Percentiles rank a stretch among this genome's conserved stretches.
phyloP scores from a whole-genome alignment of 768 basidiomycete species.

The Aureoboletus auriporus region DNA sequence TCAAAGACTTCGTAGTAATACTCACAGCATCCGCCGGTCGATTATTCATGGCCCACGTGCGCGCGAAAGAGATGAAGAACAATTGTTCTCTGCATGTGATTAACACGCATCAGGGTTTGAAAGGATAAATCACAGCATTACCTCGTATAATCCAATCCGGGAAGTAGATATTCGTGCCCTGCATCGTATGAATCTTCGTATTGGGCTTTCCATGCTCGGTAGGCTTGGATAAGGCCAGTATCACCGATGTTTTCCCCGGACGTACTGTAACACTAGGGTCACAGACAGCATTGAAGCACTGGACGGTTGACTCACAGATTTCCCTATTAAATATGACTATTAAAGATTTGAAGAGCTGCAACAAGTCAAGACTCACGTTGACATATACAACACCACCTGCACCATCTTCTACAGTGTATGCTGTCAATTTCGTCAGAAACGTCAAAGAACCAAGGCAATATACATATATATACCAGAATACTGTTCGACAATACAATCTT shows the following conservation, averaged over 20 bases:
- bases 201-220: constrained; percentile 86
- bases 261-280: constrained; percentile 47
- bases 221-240: constrained; percentile 79
- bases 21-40: constrained; percentile 73
- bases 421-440: constrained; percentile 30
- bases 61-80: constrained; percentile 89
- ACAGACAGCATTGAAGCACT: background rate
- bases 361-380: constrained; percentile 51
- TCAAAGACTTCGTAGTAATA: constrained; percentile 7
- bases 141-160: constrained; percentile 77
- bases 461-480: constrained; percentile 63
- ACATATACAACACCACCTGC: constrained; percentile 81
- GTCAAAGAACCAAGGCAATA: background rate
- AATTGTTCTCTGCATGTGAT: constrained; percentile 69
- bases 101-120: background rate
- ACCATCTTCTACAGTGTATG: constrained; percentile 80
- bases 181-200: constrained; percentile 52
- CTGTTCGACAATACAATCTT: constrained; percentile 88
- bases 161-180: constrained; percentile 70
- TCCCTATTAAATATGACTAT: constrained; percentile 42
- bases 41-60: constrained; percentile 83
- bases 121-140: constrained; percentile 21
- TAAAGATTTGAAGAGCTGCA: background rate
- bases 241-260: constrained; percentile 93
- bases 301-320: constrained; percentile 53